Percentiles rank a stretch among this genome's conserved stretches.
phyloP scores from a whole-genome alignment of 2,329 filamentous ascomycete genomes.

The Cytospora leucostoma region DNA sequence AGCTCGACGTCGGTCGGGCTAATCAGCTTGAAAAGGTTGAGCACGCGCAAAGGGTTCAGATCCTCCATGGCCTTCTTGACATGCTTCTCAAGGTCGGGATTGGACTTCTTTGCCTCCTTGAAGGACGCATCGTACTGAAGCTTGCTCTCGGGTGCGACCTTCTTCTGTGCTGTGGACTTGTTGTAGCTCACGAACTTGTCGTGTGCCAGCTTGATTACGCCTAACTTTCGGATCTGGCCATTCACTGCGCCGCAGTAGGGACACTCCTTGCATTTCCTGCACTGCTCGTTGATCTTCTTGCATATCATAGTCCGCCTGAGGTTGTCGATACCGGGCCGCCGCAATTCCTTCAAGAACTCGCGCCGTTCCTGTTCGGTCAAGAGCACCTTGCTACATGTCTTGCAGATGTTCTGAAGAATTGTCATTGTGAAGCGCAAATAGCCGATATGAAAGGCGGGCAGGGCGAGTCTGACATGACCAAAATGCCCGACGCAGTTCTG shows the following conservation, averaged over 20 bases:
- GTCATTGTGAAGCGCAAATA: slow-evolving; percentile 92
- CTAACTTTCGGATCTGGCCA: slow-evolving; percentile 87
- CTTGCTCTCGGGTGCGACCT: slow-evolving; percentile 80
- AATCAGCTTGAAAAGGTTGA: slow-evolving; percentile 91
- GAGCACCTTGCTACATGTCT: slow-evolving; percentile 83
- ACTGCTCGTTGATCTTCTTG: slow-evolving; percentile 87
- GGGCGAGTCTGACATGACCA: slow-evolving; percentile 84
- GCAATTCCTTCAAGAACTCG: slow-evolving; percentile 75
- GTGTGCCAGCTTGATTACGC: slow-evolving; percentile 90
- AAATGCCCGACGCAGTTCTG: slow-evolving; percentile 93
- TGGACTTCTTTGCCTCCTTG: slow-evolving; percentile 71
- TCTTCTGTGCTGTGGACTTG: slow-evolving; percentile 82
- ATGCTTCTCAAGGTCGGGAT: slow-evolving; percentile 86
- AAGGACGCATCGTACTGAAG: slow-evolving; percentile 85
- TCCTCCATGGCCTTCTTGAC: slow-evolving; percentile 92
- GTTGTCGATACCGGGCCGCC: slow-evolving; percentile 82
- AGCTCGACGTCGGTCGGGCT: slow-evolving; percentile 85
- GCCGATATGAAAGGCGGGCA: slow-evolving; percentile 94
- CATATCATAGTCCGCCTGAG: slow-evolving; percentile 78
- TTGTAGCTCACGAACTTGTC: slow-evolving; percentile 90
- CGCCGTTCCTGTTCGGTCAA: slow-evolving; percentile 79
- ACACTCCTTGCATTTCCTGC: slow-evolving; percentile 82
- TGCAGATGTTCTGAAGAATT: slow-evolving; percentile 94
- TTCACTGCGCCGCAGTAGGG: slow-evolving; percentile 81
- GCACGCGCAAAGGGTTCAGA: slow-evolving; percentile 81